Evolutionary conservation across 768 basidiomycete genomes (phyloP).

Genomic region (Lentinula guzmanii): DNA sequence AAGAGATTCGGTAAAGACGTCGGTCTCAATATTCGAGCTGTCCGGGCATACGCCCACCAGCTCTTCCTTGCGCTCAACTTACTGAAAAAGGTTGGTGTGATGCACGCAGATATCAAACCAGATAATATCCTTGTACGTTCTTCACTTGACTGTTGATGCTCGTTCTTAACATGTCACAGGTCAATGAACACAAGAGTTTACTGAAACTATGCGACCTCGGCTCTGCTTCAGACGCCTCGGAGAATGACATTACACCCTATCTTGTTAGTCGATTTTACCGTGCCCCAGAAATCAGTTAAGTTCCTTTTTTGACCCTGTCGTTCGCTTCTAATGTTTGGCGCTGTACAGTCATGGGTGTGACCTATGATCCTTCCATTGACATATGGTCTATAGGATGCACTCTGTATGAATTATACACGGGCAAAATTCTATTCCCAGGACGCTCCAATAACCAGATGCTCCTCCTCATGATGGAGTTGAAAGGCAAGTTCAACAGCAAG

Average conservation of each 20-base stretch:
- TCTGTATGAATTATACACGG: constrained; percentile 91
- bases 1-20: constrained; percentile 99
- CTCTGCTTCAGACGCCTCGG: constrained; percentile 91
- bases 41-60: constrained; percentile 98
- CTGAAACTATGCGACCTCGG: constrained; percentile 95
- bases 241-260: constrained; percentile 97
- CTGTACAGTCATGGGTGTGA: constrained; percentile 81
- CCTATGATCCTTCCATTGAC: constrained; percentile 91
- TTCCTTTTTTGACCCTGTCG: constrained; percentile 6
- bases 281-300: constrained; percentile 92
- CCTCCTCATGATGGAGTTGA: constrained; percentile 95
- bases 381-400: constrained; percentile 98
- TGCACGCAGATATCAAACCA: constrained; percentile 99
- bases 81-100: constrained; percentile 84
- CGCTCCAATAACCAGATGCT: constrained; percentile 98
- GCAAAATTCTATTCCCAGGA: constrained; percentile 96
- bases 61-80: constrained; percentile 84
- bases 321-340: constrained; percentile 10
- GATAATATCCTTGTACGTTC: constrained; percentile 88
- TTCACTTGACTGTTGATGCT: not conserved
- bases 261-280: constrained; percentile 97
- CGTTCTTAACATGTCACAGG: constrained; percentile 36
- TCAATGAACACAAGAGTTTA: constrained; percentile 90
- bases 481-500: constrained; percentile 88
- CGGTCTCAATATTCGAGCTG: constrained; percentile 91